Evolutionary conservation across 345 rosid species (phyloP), one percentile per base, ranked within the genome.

Genomic region (Citrus mangshanensis): DNA sequence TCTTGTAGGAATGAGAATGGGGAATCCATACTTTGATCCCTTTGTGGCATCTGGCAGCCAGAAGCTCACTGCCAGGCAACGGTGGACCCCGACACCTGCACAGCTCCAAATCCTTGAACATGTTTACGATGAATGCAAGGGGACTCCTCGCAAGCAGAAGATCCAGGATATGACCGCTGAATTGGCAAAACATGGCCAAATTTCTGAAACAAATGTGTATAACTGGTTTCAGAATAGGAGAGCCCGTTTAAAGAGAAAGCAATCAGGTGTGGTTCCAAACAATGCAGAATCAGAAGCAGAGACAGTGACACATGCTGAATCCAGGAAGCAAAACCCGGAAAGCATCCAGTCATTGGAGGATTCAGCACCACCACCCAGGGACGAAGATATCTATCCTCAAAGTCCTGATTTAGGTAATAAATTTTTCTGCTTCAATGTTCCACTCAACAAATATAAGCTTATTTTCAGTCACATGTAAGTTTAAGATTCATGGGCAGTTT

Each of bases 171-270:
- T 93, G 35, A 76, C 95, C 0, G 19, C 73, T 25, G 87, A 89
- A 67, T 82, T 93, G 68, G 80, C 82, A 8, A 82, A 87, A 9
- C 91, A 89, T 32, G 98, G 97, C 49, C 93, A 83, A n/a, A 84
- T 91, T 68, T 81, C 91, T 0, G 98, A 92, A 84, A 85, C 89
- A 9, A 92, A 91, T 87, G 93, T 93, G 5, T 92, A 91, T 76
- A 89, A 92, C 55, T 93, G 95, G 98, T 93, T 92, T 76, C 95
- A 91, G 74, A 93, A 93, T 73, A 80, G 98, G 27, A 82, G 93
- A 42, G 98, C 95, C 77, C 89, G 97, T 55, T 82, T 89, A 0
- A 93, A 93, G 68, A 84, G 91, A 61, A 92, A 91, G 82, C 87
- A 86, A 60, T 67, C 74, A 34, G 81, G 79, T 68, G 25, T 51